Percentiles rank a stretch among this genome's conserved stretches.
Evolutionary conservation across 768 basidiomycete species (phyloP).

Genomic region (Agaricus subrufescens): DNA sequence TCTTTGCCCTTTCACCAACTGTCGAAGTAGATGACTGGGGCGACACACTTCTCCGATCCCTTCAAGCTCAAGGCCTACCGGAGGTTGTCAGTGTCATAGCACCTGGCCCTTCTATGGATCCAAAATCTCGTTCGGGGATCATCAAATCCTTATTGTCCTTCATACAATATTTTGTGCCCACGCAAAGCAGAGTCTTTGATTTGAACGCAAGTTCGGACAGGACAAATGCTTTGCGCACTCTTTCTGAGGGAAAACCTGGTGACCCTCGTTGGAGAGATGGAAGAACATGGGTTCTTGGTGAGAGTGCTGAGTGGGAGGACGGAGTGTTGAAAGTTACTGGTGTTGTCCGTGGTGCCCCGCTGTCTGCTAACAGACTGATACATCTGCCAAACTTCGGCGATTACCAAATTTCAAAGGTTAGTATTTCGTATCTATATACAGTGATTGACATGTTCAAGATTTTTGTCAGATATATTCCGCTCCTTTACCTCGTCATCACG

Average conservation of each 20-base stretch:
- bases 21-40: slow-evolving; percentile 84
- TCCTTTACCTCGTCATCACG: slow-evolving; percentile 37
- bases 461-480: slow-evolving; percentile 64
- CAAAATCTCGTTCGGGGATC: slow-evolving; percentile 61
- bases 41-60: slow-evolving; percentile 78
- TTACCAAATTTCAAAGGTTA: slow-evolving; percentile 76
- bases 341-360: slow-evolving; percentile 68
- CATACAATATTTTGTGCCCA: slow-evolving; percentile 91
- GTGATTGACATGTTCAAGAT: neutral
- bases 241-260: slow-evolving; percentile 82
- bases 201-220: slow-evolving; percentile 59
- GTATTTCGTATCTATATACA: neutral
- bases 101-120: slow-evolving; percentile 45
- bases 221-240: slow-evolving; percentile 64
- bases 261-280: slow-evolving; percentile 83
- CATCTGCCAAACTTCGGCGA: slow-evolving; percentile 89
- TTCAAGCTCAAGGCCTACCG: slow-evolving; percentile 90
- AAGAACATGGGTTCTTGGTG: slow-evolving; percentile 70
- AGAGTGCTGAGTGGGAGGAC: slow-evolving; percentile 53
- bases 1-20: slow-evolving; percentile 76
- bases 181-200: slow-evolving; percentile 73
- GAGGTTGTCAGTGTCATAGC: slow-evolving; percentile 75
- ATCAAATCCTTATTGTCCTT: slow-evolving; percentile 91
- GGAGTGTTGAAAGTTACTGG: slow-evolving; percentile 75
- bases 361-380: slow-evolving; percentile 81